Evolutionary conservation across 805 yeast species (phyloP), one percentile per base, ranked within the genome.

Genomic region (Clavispora fructus): DNA sequence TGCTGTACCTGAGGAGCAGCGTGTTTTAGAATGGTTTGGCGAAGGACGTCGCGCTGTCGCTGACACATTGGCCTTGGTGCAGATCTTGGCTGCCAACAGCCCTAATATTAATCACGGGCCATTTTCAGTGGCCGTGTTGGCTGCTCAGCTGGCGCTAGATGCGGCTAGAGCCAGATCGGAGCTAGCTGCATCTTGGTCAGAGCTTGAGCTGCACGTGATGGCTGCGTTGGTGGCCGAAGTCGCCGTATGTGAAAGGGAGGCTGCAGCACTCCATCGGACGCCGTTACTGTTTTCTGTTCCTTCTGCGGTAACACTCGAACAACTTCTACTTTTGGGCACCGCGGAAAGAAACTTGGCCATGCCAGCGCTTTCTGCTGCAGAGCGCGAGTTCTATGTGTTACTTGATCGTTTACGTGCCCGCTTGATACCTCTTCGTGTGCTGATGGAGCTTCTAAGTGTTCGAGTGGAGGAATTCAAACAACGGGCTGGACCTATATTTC

Each of bases 401-500:
- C 39, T 49, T 11, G 40, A 40, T 5, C 8, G 12, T 6, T 32
- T 52, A 10, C 46, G 45, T 16, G n/a, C 12, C 8, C 46, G 50
- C 43, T 17, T 46, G 1, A 41, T 37, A 30, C 46, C 49, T 4
- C 44, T 51, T 39, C 45, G 44, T 12, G 47, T 54, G 6, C 49
- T 56, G 16, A 44, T 54, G 40, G 51, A 44, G 3, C 41, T 48
- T 23, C 43, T 54, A 28, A 31, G 25, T 6, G 43, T 38, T 17
- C 45, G 43, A 32, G 46, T 51, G 12, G 25, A 41, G 4, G 50
- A 48, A 3, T 42, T 52, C 26, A 31, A 35, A 10, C 13, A 6
- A 6, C 5, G 13, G 11, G 37, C 37, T 7, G 13, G 9, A 2
- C 9, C 5, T 8, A 5, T 33, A 6, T 33, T n/a, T 33, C 37